A percentile compares a stretch with the other conserved stretches of the same genome.
Conservation (phyloP, 805 yeast species). For the Starmerella davenportii region DNA sequence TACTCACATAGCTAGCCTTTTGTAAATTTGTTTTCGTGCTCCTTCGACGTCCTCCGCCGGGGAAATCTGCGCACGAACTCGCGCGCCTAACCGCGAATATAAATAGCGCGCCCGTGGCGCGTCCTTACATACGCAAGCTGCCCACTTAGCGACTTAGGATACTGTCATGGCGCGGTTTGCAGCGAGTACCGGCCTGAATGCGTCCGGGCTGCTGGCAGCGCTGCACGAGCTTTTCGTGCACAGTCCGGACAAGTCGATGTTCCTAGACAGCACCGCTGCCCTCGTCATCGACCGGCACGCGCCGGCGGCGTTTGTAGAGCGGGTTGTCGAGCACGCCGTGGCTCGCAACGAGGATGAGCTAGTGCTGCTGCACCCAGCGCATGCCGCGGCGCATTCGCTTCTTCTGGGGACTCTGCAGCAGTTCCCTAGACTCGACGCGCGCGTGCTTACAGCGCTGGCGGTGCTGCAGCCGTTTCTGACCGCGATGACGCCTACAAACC, state of each 20-base stretch:
- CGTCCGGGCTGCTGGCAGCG: conserved; percentile 22
- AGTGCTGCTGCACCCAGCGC: conserved; percentile 21
- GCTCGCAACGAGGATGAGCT: conserved; percentile 27
- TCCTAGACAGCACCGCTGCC: conserved; percentile 21
- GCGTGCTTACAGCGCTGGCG: conserved; percentile 22
- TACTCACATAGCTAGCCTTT: too few relatives aligned
- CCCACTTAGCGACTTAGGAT: too few relatives aligned
- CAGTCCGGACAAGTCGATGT: conserved; percentile 14
- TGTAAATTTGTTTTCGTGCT: too few relatives aligned
- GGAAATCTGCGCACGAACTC: too few relatives aligned
- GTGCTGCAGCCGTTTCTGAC: conserved; percentile 26
- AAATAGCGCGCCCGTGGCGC: too few relatives aligned
- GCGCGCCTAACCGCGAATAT: too few relatives aligned
- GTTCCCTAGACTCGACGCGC: conserved; percentile 24
- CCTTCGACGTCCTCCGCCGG: too few relatives aligned
- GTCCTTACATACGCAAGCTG: too few relatives aligned
- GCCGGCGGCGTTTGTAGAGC: conserved; percentile 21
- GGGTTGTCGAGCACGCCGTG: conserved; percentile 26
- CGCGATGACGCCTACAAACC: conserved; percentile 23
- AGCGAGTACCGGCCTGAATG: conserved; percentile 15
- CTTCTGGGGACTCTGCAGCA: conserved; percentile 19
- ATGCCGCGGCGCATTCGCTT: conserved; percentile 20
- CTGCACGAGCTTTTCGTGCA: conserved; percentile 21
- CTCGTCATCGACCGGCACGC: conserved; percentile 20
- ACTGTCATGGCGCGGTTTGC: background rate